Evolutionary conservation across 805 yeast species (phyloP).

Genomic region (Wickerhamiella azyma): DNA sequence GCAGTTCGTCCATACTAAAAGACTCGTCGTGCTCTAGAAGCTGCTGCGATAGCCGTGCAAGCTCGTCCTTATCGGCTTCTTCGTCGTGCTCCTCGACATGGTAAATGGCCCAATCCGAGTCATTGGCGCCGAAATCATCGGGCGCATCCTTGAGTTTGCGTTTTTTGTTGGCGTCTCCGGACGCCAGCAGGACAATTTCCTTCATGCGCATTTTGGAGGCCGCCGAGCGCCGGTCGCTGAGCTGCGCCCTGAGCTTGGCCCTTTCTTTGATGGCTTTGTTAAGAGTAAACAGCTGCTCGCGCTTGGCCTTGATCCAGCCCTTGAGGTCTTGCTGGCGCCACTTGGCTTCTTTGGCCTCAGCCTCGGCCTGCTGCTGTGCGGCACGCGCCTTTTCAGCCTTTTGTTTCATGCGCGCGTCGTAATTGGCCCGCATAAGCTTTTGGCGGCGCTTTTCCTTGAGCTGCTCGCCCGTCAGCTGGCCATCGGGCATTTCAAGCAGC

Average conservation of each 20-base stretch:
- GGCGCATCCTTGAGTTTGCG: conserved; percentile 38
- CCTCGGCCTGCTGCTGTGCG: conserved; percentile 43
- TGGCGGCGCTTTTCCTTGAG: conserved; percentile 80
- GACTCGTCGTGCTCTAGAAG: conserved; percentile 71
- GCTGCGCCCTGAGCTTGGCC: conserved; percentile 54
- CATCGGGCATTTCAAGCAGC: conserved; percentile 72
- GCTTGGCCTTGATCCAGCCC: conserved; percentile 67
- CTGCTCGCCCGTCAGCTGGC: conserved; percentile 62
- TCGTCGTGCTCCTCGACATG: conserved; percentile 60
- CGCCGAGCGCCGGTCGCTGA: conserved; percentile 75
- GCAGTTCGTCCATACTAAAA: conserved; percentile 74
- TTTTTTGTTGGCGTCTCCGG: conserved; percentile 24
- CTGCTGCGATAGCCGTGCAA: conserved; percentile 48
- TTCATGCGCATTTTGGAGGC: conserved; percentile 92
- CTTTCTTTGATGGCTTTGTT: conserved; percentile 54
- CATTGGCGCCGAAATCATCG: conserved; percentile 90
- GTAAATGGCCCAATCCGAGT: conserved; percentile 89
- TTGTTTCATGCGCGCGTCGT: conserved; percentile 75
- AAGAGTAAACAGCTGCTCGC: conserved; percentile 45
- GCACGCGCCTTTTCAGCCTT: conserved; percentile 64
- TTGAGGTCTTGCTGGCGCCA: conserved; percentile 65
- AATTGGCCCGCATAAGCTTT: conserved; percentile 66
- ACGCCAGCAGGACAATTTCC: conserved; percentile 72
- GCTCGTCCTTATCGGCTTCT: conserved; percentile 42
- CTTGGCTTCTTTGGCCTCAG: conserved; percentile 49